These are phyloP conservation scores for Solanum infundibuliforme DNA, from an alignment of 257 asterid genomes.

Conservation along the genomic window DNA sequence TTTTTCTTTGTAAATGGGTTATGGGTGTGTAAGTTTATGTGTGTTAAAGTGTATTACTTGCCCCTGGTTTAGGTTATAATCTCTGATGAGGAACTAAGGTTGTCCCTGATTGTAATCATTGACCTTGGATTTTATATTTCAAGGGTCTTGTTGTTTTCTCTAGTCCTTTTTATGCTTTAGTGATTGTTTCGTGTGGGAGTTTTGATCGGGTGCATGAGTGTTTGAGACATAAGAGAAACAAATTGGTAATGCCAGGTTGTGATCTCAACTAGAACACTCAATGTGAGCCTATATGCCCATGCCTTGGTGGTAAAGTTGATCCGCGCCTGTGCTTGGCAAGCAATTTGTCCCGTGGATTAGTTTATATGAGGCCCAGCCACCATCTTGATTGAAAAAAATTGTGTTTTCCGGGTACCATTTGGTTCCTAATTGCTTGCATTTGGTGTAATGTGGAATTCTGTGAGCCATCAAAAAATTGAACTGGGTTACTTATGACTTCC, in stretches of 20 bases:
- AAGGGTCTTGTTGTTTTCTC: neutral
- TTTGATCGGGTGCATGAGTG: neutral
- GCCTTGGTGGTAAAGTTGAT: neutral
- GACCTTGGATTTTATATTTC: neutral
- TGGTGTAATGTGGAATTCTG: neutral
- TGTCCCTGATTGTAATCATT: neutral
- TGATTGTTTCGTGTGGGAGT: neutral
- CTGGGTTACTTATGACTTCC: neutral
- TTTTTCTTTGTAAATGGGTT: neutral
- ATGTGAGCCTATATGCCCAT: neutral
- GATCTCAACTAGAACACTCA: neutral
- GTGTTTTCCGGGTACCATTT: neutral
- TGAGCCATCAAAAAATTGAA: neutral
- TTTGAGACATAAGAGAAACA: neutral
- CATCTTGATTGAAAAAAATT: neutral
- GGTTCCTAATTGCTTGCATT: neutral
- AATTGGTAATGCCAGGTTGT: neutral
- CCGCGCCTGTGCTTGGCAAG: neutral
- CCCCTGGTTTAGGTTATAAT: neutral
- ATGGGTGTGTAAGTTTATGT: slow-evolving; percentile 8
- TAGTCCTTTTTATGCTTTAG: neutral
- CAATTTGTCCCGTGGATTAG: neutral
- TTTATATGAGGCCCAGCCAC: neutral
- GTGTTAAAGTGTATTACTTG: neutral
- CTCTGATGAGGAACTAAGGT: neutral